Conservation (phyloP, 495 filamentous ascomycete genomes). For the Cairneyella variabilis region DNA sequence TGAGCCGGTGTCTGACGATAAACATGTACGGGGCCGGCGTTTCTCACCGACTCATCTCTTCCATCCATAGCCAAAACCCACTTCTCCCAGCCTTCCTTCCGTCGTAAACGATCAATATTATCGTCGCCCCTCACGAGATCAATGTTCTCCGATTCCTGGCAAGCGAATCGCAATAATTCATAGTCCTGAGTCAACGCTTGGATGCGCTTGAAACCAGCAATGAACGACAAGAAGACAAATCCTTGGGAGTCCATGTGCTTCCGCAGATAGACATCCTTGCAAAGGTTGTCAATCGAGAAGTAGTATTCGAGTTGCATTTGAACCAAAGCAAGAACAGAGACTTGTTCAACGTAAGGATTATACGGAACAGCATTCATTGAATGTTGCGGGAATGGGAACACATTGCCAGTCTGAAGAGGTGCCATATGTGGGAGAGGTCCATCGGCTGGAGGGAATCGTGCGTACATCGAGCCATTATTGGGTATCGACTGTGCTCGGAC, state of each 20-base stretch:
- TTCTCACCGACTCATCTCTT: conserved; percentile 36
- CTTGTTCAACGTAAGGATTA: conserved; percentile 53
- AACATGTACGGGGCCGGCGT: conserved; percentile 34
- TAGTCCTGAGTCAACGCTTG: conserved; percentile 68
- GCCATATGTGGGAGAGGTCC: conserved; percentile 14
- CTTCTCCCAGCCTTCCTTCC: conserved; percentile 69
- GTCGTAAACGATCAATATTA: conserved; percentile 74
- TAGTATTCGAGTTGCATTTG: conserved; percentile 88
- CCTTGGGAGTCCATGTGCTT: conserved; percentile 92
- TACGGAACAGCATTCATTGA: conserved; percentile 64
- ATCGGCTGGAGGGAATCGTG: conserved; percentile 16
- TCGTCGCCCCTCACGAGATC: conserved; percentile 69
- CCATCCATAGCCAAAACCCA: conserved; percentile 60
- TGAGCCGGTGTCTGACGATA: conserved; percentile 5
- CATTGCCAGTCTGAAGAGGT: conserved; percentile 22
- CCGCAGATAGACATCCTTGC: conserved; percentile 87
- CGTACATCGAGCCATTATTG: conserved; percentile 20
- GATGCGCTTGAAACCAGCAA: conserved; percentile 82
- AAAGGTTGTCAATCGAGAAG: conserved; percentile 93
- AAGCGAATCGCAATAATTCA: conserved; percentile 69
- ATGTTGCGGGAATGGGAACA: conserved; percentile 44
- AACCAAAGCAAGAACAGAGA: conserved; percentile 52
- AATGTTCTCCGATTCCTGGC: conserved; percentile 62
- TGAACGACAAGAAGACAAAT: conserved; percentile 73
- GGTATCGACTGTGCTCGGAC: conserved; percentile 28